Conservation (phyloP, 2,329 filamentous ascomycete species). For the Metarhizium album region DNA sequence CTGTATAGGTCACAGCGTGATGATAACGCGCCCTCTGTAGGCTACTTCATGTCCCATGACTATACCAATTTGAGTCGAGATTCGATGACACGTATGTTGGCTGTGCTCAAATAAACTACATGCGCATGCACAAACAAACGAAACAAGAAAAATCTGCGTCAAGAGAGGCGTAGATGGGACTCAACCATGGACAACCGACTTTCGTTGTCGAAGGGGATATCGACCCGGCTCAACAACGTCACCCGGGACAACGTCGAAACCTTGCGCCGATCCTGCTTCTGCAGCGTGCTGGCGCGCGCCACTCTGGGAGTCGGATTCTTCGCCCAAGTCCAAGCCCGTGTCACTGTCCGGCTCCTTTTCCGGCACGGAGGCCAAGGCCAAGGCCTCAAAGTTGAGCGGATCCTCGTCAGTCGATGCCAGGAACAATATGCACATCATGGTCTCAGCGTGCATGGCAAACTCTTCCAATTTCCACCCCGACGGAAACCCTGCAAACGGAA, state of each 20-base stretch:
- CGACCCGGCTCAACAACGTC: not conserved
- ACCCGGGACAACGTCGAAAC: not conserved
- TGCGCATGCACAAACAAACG: no score
- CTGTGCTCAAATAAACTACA: not conserved
- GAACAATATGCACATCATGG: conserved; percentile 1
- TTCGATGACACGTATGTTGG: not conserved
- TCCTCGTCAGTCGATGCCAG: not conserved
- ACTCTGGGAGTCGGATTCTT: not conserved
- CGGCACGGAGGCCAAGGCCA: not conserved
- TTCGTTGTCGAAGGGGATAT: not conserved
- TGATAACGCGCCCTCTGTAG: not conserved
- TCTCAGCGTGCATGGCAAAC: conserved; percentile 3
- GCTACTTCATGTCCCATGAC: not conserved
- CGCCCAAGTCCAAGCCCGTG: not conserved
- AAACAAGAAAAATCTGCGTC: not conserved
- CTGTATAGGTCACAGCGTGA: not conserved
- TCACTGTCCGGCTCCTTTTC: not conserved
- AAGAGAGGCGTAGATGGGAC: not conserved
- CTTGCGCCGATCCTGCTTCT: not conserved
- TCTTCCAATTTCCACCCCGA: not conserved
- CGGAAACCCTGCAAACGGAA: not conserved
- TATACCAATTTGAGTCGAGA: not conserved
- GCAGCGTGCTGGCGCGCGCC: not conserved
- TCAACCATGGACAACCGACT: not conserved
- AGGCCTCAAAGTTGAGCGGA: not conserved